phyloP scores from a whole-genome alignment of 2,329 filamentous ascomycete genomes.

The Alternaria longipes region DNA sequence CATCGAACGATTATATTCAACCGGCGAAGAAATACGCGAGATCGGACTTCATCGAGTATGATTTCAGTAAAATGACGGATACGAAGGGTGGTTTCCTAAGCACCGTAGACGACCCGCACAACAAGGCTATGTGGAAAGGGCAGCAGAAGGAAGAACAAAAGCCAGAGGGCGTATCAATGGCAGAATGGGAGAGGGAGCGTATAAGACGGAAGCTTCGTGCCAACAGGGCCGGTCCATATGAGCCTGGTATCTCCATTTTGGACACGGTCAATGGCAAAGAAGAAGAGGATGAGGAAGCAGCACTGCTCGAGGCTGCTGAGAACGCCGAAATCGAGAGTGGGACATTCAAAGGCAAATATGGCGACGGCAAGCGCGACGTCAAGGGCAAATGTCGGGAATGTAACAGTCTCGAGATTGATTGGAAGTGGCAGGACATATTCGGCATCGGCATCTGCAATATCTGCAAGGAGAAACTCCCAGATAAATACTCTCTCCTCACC shows the following conservation, averaged over 20 bases:
- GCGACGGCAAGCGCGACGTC: slow-evolving; percentile 45
- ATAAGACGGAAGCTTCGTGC: slow-evolving; percentile 75
- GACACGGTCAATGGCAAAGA: slow-evolving; percentile 56
- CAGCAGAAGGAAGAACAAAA: slow-evolving; percentile 66
- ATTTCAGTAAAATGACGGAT: slow-evolving; percentile 97
- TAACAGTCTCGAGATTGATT: slow-evolving; percentile 85
- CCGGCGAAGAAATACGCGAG: slow-evolving; percentile 89
- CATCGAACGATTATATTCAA: slow-evolving; percentile 65
- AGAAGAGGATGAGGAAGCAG: slow-evolving; percentile 41
- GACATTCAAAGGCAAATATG: slow-evolving; percentile 46
- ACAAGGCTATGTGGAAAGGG: slow-evolving; percentile 70
- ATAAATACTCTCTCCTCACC: slow-evolving; percentile 93
- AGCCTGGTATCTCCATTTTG: slow-evolving; percentile 84
- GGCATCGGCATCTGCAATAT: slow-evolving; percentile 75
- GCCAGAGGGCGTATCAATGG: slow-evolving; percentile 86
- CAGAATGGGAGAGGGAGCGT: slow-evolving; percentile 89
- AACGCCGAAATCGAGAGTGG: slow-evolving; percentile 49
- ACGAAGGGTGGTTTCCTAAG: slow-evolving; percentile 95
- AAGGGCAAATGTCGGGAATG: slow-evolving; percentile 87
- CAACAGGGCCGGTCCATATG: slow-evolving; percentile 82
- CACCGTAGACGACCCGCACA: slow-evolving; percentile 89
- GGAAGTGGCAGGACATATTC: slow-evolving; percentile 91
- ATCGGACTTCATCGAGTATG: slow-evolving; percentile 84
- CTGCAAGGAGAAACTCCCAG: slow-evolving; percentile 89
- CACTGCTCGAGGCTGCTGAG: slow-evolving; percentile 50